Evolutionary conservation across 2,329 filamentous ascomycete genomes (phyloP).

Genomic region (Atkinsonella hypoxylon): DNA sequence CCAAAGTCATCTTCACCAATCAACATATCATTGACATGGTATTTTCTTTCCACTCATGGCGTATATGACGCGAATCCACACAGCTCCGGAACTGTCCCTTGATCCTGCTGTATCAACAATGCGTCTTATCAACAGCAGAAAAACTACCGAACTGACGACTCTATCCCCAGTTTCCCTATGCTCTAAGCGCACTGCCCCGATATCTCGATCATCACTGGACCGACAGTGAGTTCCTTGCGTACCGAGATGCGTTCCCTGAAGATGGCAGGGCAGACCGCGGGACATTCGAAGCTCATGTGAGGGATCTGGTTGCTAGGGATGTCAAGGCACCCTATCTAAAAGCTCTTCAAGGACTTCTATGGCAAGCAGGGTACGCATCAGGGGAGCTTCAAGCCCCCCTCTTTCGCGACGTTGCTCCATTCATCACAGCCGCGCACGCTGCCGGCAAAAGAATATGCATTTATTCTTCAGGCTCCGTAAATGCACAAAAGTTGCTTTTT

Average conservation of each 20-base stretch:
- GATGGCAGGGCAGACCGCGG: conserved; percentile 46
- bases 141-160: not conserved
- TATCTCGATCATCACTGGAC: conserved; percentile 58
- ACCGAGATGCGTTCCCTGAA: conserved; percentile 59
- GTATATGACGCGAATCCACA: too few relatives aligned
- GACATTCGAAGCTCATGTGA: conserved; percentile 53
- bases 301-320: conserved; percentile 58
- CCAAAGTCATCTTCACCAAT: too few relatives aligned
- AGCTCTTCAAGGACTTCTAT: conserved; percentile 67
- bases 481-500: conserved; percentile 72
- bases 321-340: conserved; percentile 70
- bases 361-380: conserved; percentile 60
- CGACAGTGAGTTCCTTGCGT: conserved; percentile 48
- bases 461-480: conserved; percentile 71
- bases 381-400: conserved; percentile 61
- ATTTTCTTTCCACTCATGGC: too few relatives aligned
- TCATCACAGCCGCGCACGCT: conserved; percentile 46
- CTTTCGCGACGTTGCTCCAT: conserved; percentile 60
- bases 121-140: not conserved
- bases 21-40: too few relatives aligned
- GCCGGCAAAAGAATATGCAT: conserved; percentile 53
- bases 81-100: too few relatives aligned
- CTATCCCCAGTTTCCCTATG: conserved; percentile 58
- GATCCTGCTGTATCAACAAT: too few relatives aligned
- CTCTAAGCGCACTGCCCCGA: conserved; percentile 51